phyloP scores from a whole-genome alignment of 2,329 filamentous ascomycete species.

The Colletotrichum eleusines region DNA sequence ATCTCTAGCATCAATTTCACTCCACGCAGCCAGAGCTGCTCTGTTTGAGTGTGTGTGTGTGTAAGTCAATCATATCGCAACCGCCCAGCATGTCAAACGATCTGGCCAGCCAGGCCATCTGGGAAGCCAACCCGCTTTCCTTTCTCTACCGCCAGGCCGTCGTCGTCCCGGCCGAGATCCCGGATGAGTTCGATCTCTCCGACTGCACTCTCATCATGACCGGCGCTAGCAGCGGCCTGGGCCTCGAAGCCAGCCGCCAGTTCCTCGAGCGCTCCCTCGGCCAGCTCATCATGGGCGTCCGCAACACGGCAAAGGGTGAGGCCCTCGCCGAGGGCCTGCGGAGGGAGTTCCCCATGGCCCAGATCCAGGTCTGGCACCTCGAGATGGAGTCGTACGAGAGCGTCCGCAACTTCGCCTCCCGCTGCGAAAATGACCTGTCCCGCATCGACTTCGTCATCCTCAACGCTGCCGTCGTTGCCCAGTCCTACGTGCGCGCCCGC shows the following conservation, averaged over 20 bases:
- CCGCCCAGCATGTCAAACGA: conserved; percentile 37
- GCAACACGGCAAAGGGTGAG: conserved; percentile 49
- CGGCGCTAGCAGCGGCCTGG: conserved; percentile 58
- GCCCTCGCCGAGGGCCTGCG: conserved; percentile 43
- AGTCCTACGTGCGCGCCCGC: conserved; percentile 22
- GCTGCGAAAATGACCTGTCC: conserved; percentile 21
- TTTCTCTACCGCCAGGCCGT: conserved; percentile 38
- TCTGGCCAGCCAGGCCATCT: conserved; percentile 33
- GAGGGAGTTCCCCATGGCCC: conserved; percentile 34
- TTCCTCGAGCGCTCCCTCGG: conserved; percentile 51
- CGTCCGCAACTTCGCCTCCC: conserved; percentile 31
- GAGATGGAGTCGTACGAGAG: conserved; percentile 42
- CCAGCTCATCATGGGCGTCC: conserved; percentile 56
- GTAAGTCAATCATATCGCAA: not conserved
- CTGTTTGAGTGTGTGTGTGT: too few species aligned
- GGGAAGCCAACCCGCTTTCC: conserved; percentile 38
- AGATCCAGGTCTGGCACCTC: conserved; percentile 40
- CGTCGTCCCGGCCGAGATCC: conserved; percentile 36
- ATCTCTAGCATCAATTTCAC: too few species aligned
- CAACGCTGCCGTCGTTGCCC: conserved; percentile 40
- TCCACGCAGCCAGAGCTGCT: not conserved
- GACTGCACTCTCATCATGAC: conserved; percentile 55
- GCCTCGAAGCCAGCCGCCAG: conserved; percentile 55
- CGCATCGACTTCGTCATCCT: conserved; percentile 42
- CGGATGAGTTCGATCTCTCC: conserved; percentile 28